Conservation (phyloP, 768 basidiomycete species). For the Leccinum truebloodii region DNA sequence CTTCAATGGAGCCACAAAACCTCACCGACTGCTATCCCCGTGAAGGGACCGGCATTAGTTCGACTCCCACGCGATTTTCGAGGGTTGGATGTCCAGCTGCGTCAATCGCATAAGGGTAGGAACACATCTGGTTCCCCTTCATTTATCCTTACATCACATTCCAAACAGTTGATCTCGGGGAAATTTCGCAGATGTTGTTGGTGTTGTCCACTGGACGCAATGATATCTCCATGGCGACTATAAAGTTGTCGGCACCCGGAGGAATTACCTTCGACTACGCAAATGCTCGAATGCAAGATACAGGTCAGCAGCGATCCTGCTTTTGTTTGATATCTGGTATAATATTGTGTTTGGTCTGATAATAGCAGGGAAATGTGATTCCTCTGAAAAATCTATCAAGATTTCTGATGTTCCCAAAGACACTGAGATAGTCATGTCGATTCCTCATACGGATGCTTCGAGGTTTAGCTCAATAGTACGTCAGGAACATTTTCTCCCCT, state of each 20-base stretch:
- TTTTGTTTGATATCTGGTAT: slow-evolving; percentile 13
- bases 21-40: slow-evolving; percentile 19
- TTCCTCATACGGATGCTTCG: slow-evolving; percentile 71
- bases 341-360: slow-evolving; percentile 7
- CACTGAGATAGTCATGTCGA: slow-evolving; percentile 45
- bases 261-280: slow-evolving; percentile 48
- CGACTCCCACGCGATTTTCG: slow-evolving; percentile 61
- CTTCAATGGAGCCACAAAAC: slow-evolving; percentile 63
- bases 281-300: slow-evolving; percentile 42
- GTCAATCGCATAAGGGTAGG: slow-evolving; percentile 48
- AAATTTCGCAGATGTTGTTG: slow-evolving; percentile 53
- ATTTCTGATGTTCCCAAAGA: slow-evolving; percentile 50
- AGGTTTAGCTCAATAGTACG: slow-evolving; percentile 62
- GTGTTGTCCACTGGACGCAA: slow-evolving; percentile 71
- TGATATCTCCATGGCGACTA: slow-evolving; percentile 49
- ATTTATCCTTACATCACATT: slow-evolving; percentile 5
- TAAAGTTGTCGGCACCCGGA: slow-evolving; percentile 57
- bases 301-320: slow-evolving; percentile 27
- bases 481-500: slow-evolving; percentile 7
- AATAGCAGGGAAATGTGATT: slow-evolving; percentile 35
- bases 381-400: slow-evolving; percentile 44
- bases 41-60: slow-evolving; percentile 44
- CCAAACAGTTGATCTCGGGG: slow-evolving; percentile 64
- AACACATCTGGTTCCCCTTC: slow-evolving; percentile 17
- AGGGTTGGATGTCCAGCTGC: slow-evolving; percentile 63